Evolutionary conservation across 495 filamentous ascomycete species (phyloP).

Genomic region (Penicillium fimorum): DNA sequence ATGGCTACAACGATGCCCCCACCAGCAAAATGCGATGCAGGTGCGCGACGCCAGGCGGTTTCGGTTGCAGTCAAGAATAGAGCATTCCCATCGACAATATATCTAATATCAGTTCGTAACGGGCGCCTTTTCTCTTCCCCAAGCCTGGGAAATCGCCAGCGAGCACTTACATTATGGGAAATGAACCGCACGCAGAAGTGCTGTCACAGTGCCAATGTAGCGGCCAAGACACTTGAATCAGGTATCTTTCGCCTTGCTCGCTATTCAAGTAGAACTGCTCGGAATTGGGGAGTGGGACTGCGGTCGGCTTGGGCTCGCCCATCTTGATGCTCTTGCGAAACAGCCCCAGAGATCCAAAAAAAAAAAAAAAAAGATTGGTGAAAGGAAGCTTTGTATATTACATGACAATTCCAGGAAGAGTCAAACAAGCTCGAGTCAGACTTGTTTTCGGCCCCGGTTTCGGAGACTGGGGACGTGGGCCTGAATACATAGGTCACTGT

Average conservation of each 20-base stretch:
- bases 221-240: slow-evolving; percentile 31
- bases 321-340: slow-evolving; percentile 6
- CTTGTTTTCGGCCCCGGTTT: too few relatives aligned
- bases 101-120: slow-evolving; percentile 10
- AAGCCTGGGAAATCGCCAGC: not conserved
- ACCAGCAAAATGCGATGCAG: slow-evolving; percentile 19
- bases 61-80: slow-evolving; percentile 32
- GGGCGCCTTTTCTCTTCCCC: not conserved
- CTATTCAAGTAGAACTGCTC: slow-evolving; percentile 28
- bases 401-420: not conserved
- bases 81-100: slow-evolving; percentile 31
- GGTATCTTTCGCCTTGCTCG: slow-evolving; percentile 18
- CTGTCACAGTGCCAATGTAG: slow-evolving; percentile 19
- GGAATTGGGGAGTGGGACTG: slow-evolving; percentile 25
- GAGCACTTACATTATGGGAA: slow-evolving; percentile 24
- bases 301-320: slow-evolving; percentile 5
- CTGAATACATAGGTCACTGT: not conserved
- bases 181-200: slow-evolving; percentile 5
- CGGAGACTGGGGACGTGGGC: too few relatives aligned
- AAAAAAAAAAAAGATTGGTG: too few relatives aligned
- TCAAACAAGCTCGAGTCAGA: too few relatives aligned
- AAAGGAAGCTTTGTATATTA: not conserved
- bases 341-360: not conserved
- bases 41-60: slow-evolving; percentile 21
- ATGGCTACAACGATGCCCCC: slow-evolving; percentile 29